These are phyloP conservation scores for Mycena galopus DNA, from an alignment of 768 basidiomycete species.

Conservation along the genomic window DNA sequence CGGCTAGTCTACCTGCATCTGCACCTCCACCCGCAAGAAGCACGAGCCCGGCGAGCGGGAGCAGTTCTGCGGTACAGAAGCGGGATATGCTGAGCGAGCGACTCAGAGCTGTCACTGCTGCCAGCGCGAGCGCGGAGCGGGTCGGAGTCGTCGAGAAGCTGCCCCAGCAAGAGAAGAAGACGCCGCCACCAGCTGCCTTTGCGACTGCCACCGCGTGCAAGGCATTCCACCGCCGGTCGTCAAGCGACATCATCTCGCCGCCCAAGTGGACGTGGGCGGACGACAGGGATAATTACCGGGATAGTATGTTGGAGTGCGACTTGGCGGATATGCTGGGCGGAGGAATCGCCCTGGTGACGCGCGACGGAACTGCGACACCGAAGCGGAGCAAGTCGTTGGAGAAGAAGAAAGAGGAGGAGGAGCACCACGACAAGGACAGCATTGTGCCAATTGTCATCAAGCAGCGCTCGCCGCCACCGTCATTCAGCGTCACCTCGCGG, in stretches of 20 bases:
- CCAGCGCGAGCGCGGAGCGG: constrained; percentile 24
- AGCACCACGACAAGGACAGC: constrained; percentile 37
- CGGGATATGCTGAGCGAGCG: constrained; percentile 59
- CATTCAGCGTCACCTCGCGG: constrained; percentile 74
- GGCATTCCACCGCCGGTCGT: constrained; percentile 37
- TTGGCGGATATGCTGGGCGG: constrained; percentile 58
- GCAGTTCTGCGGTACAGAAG: constrained; percentile 25
- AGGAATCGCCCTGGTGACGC: constrained; percentile 56
- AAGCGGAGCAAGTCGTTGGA: constrained; percentile 8
- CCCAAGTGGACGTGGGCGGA: constrained; percentile 13
- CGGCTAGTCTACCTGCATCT: constrained; percentile 24
- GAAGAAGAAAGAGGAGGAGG: constrained; percentile 22
- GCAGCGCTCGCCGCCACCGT: constrained; percentile 64
- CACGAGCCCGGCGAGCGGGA: constrained; percentile 1
- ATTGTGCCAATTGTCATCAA: constrained; percentile 73
- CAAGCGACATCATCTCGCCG: constrained; percentile 35
- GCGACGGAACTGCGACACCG: constrained; percentile 20
- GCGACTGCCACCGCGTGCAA: constrained; percentile 18
- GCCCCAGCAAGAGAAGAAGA: not conserved
- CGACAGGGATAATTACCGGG: constrained; percentile 15
- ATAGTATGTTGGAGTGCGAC: constrained; percentile 56
- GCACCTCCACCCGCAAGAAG: not conserved
- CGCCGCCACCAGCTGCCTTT: constrained; percentile 20
- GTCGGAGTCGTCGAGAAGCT: not conserved
- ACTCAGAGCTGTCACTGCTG: constrained; percentile 52